phyloP scores from a whole-genome alignment of 1,139 yeast genomes.

The Pichia norvegensis region DNA sequence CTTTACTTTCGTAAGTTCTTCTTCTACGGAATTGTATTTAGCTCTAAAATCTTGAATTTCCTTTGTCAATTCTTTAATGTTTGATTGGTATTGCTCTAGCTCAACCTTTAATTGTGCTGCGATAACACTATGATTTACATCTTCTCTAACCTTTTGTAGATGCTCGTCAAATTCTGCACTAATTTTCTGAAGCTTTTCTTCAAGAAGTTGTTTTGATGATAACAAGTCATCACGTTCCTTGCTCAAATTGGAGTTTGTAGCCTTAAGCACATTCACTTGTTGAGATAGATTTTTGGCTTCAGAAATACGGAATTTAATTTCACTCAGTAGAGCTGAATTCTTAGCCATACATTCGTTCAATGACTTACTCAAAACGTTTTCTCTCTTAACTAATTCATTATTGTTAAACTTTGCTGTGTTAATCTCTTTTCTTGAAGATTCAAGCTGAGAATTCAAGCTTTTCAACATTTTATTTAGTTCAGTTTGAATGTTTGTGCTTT shows the following conservation, averaged over 20 bases:
- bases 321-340: slow-evolving; percentile 36
- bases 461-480: slow-evolving; percentile 58
- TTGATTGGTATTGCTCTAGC: slow-evolving; percentile 33
- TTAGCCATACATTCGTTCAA: slow-evolving; percentile 41
- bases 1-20: slow-evolving; percentile 18
- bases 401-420: slow-evolving; percentile 46
- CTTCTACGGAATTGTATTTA: slow-evolving; percentile 25
- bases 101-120: slow-evolving; percentile 33
- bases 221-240: slow-evolving; percentile 44
- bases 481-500: slow-evolving; percentile 55
- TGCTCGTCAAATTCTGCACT: slow-evolving; percentile 40
- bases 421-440: slow-evolving; percentile 42
- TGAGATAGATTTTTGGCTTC: slow-evolving; percentile 40
- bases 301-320: slow-evolving; percentile 40
- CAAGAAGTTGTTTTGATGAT: slow-evolving; percentile 40
- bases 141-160: slow-evolving; percentile 29
- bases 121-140: slow-evolving; percentile 24
- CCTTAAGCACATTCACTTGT: slow-evolving; percentile 46
- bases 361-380: slow-evolving; percentile 40
- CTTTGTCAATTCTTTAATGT: slow-evolving; percentile 29
- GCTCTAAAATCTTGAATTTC: slow-evolving; percentile 32
- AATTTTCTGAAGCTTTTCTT: slow-evolving; percentile 38
- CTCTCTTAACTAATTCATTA: slow-evolving; percentile 42
- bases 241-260: slow-evolving; percentile 43
- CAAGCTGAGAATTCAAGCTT: slow-evolving; percentile 53